Conservation (phyloP, 2,329 filamentous ascomycete genomes). For the Fusarium torulosum region DNA sequence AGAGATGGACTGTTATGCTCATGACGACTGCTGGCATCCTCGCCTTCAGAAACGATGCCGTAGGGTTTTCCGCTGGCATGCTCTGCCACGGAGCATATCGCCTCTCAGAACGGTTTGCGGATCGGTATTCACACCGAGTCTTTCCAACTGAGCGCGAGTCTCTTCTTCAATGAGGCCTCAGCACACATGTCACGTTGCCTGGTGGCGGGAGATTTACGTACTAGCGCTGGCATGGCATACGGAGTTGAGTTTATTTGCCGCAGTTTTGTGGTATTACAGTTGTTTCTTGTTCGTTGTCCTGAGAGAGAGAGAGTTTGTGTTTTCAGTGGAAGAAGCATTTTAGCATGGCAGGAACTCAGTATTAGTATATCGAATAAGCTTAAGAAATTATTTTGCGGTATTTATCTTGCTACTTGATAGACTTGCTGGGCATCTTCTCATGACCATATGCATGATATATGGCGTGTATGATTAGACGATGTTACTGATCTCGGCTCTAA, state of each 20-base stretch:
- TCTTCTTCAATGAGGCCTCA: slow-evolving; percentile 46
- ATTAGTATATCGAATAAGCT: background rate
- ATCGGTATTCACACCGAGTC: slow-evolving; percentile 51
- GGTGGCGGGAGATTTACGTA: background rate
- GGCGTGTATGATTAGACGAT: background rate
- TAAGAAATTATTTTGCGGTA: background rate
- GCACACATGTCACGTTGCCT: background rate
- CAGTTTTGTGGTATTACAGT: background rate
- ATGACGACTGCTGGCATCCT: slow-evolving; percentile 85
- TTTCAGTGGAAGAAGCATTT: too few relatives aligned
- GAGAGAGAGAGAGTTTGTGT: too few relatives aligned
- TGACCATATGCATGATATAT: background rate
- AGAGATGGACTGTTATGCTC: slow-evolving; percentile 91
- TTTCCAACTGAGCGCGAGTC: slow-evolving; percentile 49
- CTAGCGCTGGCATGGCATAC: slow-evolving; percentile 1
- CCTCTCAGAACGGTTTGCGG: slow-evolving; percentile 58
- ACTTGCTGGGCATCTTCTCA: background rate
- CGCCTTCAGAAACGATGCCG: slow-evolving; percentile 89
- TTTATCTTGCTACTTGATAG: background rate
- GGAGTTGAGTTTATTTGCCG: slow-evolving; percentile 1
- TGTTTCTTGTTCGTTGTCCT: too few relatives aligned
- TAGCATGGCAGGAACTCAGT: background rate
- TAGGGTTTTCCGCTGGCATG: slow-evolving; percentile 87
- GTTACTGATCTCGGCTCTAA: background rate
- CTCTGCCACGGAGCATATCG: slow-evolving; percentile 79